These are phyloP conservation scores for Vigna trinervia DNA, from an alignment of 306 rosid species.

Conservation along the genomic window DNA sequence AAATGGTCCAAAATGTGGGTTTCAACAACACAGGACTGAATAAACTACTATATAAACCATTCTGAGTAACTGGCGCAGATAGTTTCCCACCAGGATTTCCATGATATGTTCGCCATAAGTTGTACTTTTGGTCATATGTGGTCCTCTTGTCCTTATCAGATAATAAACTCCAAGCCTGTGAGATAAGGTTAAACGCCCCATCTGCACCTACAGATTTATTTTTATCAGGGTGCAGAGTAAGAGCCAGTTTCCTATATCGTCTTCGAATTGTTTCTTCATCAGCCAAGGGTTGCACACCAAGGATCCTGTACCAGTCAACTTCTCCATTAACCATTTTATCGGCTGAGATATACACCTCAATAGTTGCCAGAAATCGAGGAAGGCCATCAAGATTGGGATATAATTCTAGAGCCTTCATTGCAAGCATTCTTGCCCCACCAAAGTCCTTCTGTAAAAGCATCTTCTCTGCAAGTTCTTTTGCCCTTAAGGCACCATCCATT, in stretches of 20 bases:
- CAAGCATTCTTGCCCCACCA: slow-evolving; percentile 64
- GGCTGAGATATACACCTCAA: slow-evolving; percentile 70
- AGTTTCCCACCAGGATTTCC: slow-evolving; percentile 41
- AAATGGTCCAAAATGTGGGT: slow-evolving; percentile 79
- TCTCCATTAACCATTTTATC: slow-evolving; percentile 60
- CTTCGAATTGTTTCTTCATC: slow-evolving; percentile 67
- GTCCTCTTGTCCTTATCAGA: slow-evolving; percentile 61
- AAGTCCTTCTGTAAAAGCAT: slow-evolving; percentile 53
- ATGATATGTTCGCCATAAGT: slow-evolving; percentile 22
- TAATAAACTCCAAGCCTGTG: slow-evolving; percentile 71
- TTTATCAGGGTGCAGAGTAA: slow-evolving; percentile 74
- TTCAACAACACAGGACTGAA: slow-evolving; percentile 33
- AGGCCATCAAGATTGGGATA: slow-evolving; percentile 71
- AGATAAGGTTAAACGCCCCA: slow-evolving; percentile 73
- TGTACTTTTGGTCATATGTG: slow-evolving; percentile 53
- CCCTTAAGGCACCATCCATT: slow-evolving; percentile 63
- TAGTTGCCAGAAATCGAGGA: slow-evolving; percentile 58
- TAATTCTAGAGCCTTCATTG: slow-evolving; percentile 66
- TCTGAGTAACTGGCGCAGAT: slow-evolving; percentile 46
- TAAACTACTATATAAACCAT: slow-evolving; percentile 45
- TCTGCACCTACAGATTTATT: slow-evolving; percentile 83
- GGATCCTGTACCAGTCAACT: slow-evolving; percentile 76
- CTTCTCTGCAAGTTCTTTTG: slow-evolving; percentile 74
- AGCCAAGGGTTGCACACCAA: slow-evolving; percentile 67
- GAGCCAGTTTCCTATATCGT: slow-evolving; percentile 63